Conservation (phyloP, 352 stramenopile species). For the Thraustochytrium striatum region DNA sequence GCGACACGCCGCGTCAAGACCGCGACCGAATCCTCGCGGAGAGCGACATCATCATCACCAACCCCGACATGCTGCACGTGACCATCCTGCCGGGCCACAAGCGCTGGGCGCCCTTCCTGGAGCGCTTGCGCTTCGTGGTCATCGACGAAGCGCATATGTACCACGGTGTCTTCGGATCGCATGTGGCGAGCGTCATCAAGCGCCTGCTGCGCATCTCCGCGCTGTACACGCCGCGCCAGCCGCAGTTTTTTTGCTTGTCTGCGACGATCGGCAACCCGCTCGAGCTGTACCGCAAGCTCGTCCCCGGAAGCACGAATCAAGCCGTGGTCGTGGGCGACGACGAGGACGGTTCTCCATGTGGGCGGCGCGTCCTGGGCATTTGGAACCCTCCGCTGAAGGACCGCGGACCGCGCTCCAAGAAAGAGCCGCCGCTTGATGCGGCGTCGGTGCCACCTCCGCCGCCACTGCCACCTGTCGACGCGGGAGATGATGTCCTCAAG, state of each 20-base stretch:
- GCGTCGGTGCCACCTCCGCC: too few relatives aligned
- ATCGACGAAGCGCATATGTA: conserved; percentile 90
- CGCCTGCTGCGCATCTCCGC: conserved; percentile 78
- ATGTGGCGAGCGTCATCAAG: conserved; percentile 80
- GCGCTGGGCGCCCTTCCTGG: conserved; percentile 78
- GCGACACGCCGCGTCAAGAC: conserved; percentile 57
- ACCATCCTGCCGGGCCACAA: conserved; percentile 88
- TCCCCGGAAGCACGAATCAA: conserved; percentile 60
- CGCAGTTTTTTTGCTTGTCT: conserved; percentile 88
- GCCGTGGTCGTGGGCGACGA: conserved; percentile 65
- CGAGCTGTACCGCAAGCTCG: conserved; percentile 81
- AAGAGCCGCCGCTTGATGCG: too few relatives aligned
- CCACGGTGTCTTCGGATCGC: conserved; percentile 75
- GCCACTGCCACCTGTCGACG: background rate
- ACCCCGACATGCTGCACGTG: conserved; percentile 96
- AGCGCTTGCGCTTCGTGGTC: conserved; percentile 78
- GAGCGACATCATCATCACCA: conserved; percentile 93
- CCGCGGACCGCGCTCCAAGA: background rate
- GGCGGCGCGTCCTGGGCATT: conserved; percentile 86
- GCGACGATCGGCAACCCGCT: conserved; percentile 89
- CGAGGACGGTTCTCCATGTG: conserved; percentile 74
- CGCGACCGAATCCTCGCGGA: conserved; percentile 73
- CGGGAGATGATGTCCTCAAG: background rate
- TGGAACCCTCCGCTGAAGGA: conserved; percentile 81
- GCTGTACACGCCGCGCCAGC: conserved; percentile 66